Conservation (phyloP, 345 rosid genomes). For the Euphorbia pulcherrima region DNA sequence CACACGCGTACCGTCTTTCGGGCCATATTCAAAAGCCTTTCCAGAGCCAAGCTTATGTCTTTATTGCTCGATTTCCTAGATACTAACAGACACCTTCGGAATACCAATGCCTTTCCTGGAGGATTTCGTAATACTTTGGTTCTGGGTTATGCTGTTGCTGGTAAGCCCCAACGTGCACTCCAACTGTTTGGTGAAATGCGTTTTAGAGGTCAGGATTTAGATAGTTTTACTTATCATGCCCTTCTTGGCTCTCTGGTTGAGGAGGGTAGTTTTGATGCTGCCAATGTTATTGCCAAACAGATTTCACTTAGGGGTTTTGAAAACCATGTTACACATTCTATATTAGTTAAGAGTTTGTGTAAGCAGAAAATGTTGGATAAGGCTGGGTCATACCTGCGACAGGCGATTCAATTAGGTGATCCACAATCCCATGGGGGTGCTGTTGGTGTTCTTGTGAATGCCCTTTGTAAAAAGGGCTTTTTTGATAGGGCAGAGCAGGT, state of each 20-base stretch:
- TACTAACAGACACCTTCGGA: constrained; percentile 4
- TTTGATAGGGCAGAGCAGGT: constrained; percentile 51
- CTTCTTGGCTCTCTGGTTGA: constrained; percentile 75
- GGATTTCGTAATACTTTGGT: constrained; percentile 58
- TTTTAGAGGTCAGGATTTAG: constrained; percentile 71
- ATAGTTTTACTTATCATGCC: constrained; percentile 51
- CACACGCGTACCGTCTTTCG: constrained; percentile 64
- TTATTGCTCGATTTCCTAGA: constrained; percentile 48
- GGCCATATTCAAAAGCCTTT: constrained; percentile 68
- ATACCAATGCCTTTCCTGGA: constrained; percentile 2
- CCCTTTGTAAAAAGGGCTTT: constrained; percentile 40
- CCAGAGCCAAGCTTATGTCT: constrained; percentile 39
- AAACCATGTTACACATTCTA: constrained; percentile 39
- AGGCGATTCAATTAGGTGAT: constrained; percentile 15
- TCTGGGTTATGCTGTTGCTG: constrained; percentile 69
- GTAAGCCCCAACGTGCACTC: constrained; percentile 63
- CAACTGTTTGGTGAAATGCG: constrained; percentile 72
- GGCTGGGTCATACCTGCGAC: constrained; percentile 52
- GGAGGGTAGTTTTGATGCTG: constrained; percentile 46
- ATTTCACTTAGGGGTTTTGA: constrained; percentile 51
- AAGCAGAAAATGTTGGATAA: constrained; percentile 48
- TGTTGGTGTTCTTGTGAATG: constrained; percentile 41
- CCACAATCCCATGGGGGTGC: constrained; percentile 19
- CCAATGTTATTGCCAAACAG: constrained; percentile 44
- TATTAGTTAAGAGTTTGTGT: constrained; percentile 61